phyloP scores from a whole-genome alignment of 2,329 filamentous ascomycete species.

The Pseudomassariella vexata region DNA sequence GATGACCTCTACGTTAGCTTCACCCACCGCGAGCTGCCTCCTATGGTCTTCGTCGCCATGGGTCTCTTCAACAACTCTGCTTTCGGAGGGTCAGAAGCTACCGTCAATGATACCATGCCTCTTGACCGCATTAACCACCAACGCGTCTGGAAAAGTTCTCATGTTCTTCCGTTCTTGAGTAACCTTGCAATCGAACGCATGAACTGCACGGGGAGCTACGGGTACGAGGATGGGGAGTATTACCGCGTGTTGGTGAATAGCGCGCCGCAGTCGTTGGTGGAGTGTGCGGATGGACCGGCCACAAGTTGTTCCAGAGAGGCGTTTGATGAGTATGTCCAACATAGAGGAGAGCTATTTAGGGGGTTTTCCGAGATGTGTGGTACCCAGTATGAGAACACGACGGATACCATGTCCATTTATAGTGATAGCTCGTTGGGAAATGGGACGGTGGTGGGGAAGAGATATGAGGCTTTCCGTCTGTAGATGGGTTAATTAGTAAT shows the following conservation, averaged over 20 bases:
- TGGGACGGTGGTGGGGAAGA: conserved; percentile 22
- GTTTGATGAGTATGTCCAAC: conserved; percentile 32
- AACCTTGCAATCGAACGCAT: conserved; percentile 63
- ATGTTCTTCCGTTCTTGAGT: conserved; percentile 58
- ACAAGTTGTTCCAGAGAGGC: conserved; percentile 34
- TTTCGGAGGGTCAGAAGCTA: conserved; percentile 40
- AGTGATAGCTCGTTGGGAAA: conserved; percentile 17
- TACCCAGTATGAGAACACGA: conserved; percentile 22
- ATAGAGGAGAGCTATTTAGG: conserved; percentile 29
- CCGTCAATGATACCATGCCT: conserved; percentile 60
- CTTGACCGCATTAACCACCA: conserved; percentile 55
- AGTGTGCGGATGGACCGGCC: conserved; percentile 37
- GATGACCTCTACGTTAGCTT: conserved; percentile 64
- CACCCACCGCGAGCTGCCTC: conserved; percentile 63
- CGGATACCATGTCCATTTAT: conserved; percentile 22
- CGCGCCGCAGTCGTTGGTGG: conserved; percentile 33
- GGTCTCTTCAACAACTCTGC: conserved; percentile 65
- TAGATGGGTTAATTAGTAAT: conserved; percentile 1
- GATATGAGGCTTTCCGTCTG: conserved; percentile 14
- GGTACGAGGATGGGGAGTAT: conserved; percentile 46
- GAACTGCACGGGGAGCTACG: conserved; percentile 51
- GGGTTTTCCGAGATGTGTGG: conserved; percentile 34
- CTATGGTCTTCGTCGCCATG: conserved; percentile 60
- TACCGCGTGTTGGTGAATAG: conserved; percentile 40
- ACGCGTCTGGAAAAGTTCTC: conserved; percentile 57